phyloP scores from a whole-genome alignment of 2,329 filamentous ascomycete species.

The Trichophyton verrucosum region DNA sequence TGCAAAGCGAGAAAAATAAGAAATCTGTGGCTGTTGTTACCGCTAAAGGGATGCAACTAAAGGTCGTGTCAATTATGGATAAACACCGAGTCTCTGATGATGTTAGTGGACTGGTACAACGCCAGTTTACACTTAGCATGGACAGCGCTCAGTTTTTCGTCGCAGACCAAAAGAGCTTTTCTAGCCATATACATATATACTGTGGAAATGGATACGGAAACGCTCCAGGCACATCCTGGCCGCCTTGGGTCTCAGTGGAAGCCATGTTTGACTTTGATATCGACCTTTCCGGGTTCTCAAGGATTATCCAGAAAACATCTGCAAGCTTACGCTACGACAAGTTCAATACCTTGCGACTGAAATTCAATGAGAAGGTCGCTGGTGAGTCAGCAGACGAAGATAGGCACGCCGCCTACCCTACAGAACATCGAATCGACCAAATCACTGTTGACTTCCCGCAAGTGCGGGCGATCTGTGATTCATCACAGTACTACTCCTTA shows the following conservation, averaged over 20 bases:
- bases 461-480: constrained; percentile 89
- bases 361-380: constrained; percentile 90
- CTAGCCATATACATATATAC: constrained; percentile 79
- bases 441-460: constrained; percentile 95
- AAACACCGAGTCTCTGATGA: constrained; percentile 83
- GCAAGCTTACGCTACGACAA: constrained; percentile 93
- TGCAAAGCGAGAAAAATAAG: constrained; percentile 96
- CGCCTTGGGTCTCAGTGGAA: constrained; percentile 95
- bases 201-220: constrained; percentile 88
- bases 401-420: constrained; percentile 39
- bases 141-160: constrained; percentile 98
- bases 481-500: constrained; percentile 90
- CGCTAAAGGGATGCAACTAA: constrained; percentile 95
- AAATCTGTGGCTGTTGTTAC: constrained; percentile 95
- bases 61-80: constrained; percentile 96
- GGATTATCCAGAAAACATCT: constrained; percentile 92
- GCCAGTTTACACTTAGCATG: constrained; percentile 87
- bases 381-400: constrained; percentile 34
- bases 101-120: constrained; percentile 88
- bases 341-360: constrained; percentile 90
- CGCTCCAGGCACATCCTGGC: constrained; percentile 75
- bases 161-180: constrained; percentile 83
- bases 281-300: constrained; percentile 94
- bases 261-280: constrained; percentile 94
- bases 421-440: constrained; percentile 73